Evolutionary conservation across 345 rosid genomes (phyloP), one percentile per base, ranked within the genome.

Genomic region (Ceriops zippeliana): DNA sequence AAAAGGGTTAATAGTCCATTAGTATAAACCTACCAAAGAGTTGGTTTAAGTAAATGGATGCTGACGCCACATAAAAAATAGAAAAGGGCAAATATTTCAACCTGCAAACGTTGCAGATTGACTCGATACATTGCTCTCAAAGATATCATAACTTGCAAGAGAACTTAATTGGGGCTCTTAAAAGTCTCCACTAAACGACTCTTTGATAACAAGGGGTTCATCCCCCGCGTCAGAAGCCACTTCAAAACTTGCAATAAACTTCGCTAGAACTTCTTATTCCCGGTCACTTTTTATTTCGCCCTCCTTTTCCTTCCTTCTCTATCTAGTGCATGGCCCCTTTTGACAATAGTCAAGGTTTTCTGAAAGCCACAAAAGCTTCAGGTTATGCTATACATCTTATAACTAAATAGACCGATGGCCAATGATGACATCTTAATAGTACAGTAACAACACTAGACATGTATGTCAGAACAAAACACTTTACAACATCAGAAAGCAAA

Each of bases 161-260:
- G 67, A 35, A 35, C 20, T 52, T 20, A 19, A 30, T 16, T 63
- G 62, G 61, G 61, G 68, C 24, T 27, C 28, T 24, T 51, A 38
- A 49, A 24, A 47, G 70, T 51, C 67, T 65, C 66, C 71, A 32
- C 66, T 52, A 49, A 49, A 46, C 70, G 26, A 34, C 63, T 56
- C 60, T 51, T 47, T 65, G 67, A 65, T 58, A 52, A 57, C 52
- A 54, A 63, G 59, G 38, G 66, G 61, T 66, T 37, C 70, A 35
- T 52, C 42, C 76, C 71, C 30, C 61, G 60, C 70, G 71, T 66
- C 71, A 72, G 16, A 20, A 28, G 22, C 42, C 54, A 66, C 49
- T 66, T 53, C 9, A 11, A 31, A 71, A 54, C 60, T 60, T 60
- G 72, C 66, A 30, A 51, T 2, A 15, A 32, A 24, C 34, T 61